Conservation (phyloP, 768 basidiomycete species). For the Hypsizygus marmoreus region DNA sequence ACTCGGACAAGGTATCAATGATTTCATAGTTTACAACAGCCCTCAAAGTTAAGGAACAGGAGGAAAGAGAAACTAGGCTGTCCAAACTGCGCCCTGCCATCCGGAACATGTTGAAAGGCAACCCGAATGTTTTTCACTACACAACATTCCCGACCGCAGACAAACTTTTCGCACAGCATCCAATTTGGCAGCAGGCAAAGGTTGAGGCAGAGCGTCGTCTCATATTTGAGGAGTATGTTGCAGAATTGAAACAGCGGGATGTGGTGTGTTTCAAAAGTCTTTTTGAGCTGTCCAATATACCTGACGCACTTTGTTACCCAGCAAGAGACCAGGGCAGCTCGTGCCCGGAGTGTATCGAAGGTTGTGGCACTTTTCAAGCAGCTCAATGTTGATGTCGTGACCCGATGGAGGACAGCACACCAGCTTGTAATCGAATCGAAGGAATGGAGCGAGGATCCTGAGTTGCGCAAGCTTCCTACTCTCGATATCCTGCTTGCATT, state of each 20-base stretch:
- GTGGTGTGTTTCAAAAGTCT: constrained; percentile 56
- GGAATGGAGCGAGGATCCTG: constrained; percentile 75
- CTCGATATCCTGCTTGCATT: constrained; percentile 92
- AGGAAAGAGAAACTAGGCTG: constrained; percentile 82
- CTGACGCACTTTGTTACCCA: constrained; percentile 28
- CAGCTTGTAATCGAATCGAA: constrained; percentile 73
- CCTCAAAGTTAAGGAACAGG: constrained; percentile 79
- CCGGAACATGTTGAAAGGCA: constrained; percentile 83
- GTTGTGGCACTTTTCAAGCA: constrained; percentile 84
- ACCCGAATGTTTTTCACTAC: constrained; percentile 88
- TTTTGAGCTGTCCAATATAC: constrained; percentile 1
- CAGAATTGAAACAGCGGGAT: constrained; percentile 85
- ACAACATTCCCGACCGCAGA: constrained; percentile 90
- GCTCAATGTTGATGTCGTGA: constrained; percentile 89
- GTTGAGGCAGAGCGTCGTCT: constrained; percentile 83
- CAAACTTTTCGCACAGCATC: constrained; percentile 81
- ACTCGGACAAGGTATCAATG: background rate
- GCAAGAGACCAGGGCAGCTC: constrained; percentile 79
- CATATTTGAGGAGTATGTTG: constrained; percentile 91
- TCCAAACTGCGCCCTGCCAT: constrained; percentile 85
- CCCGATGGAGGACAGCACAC: constrained; percentile 88
- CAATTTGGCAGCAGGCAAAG: constrained; percentile 88
- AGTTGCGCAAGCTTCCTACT: constrained; percentile 81
- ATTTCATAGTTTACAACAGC: constrained; percentile 69
- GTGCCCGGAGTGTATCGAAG: constrained; percentile 78